Conservation (phyloP, 2,329 filamentous ascomycete genomes). For the Colletotrichum falcatum region DNA sequence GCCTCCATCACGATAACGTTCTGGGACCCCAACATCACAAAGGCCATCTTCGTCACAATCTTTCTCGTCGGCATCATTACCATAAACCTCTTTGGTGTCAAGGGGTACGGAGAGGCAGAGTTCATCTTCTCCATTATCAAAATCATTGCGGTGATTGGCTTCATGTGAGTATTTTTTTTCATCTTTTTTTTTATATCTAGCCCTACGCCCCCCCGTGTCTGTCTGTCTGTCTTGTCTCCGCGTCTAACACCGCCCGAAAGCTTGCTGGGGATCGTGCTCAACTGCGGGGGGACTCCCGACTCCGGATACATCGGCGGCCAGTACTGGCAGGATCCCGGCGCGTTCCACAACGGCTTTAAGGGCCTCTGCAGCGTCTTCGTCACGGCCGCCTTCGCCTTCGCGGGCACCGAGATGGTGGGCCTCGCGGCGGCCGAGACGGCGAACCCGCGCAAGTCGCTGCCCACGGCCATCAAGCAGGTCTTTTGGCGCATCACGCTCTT, state of each 20-base stretch:
- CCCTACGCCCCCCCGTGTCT: background rate
- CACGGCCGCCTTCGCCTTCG: conserved; percentile 81
- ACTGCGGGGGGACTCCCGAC: conserved; percentile 81
- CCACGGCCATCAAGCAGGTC: conserved; percentile 90
- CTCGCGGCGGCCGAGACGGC: conserved; percentile 82
- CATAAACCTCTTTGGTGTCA: conserved; percentile 91
- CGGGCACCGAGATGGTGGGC: conserved; percentile 81
- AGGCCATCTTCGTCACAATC: conserved; percentile 83
- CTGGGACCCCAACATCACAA: conserved; percentile 75
- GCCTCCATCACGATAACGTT: conserved; percentile 87
- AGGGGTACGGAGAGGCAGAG: conserved; percentile 90
- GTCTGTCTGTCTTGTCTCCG: conserved; percentile 9
- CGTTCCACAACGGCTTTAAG: conserved; percentile 86
- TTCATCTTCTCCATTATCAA: conserved; percentile 91
- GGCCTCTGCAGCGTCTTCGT: conserved; percentile 84
- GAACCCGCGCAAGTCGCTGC: conserved; percentile 85
- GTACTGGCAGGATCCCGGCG: conserved; percentile 84
- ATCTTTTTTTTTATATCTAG: no score
- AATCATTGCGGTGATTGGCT: conserved; percentile 85
- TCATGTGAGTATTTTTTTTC: conserved; percentile 80
- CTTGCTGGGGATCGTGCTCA: conserved; percentile 86
- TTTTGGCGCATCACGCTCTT: conserved; percentile 95
- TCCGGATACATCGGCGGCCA: conserved; percentile 83
- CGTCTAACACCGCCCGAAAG: conserved; percentile 54
- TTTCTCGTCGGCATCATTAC: conserved; percentile 81